These are phyloP conservation scores for Trichoderma sp. DNA, from an alignment of 2,329 filamentous ascomycete genomes.

Conservation along the genomic window DNA sequence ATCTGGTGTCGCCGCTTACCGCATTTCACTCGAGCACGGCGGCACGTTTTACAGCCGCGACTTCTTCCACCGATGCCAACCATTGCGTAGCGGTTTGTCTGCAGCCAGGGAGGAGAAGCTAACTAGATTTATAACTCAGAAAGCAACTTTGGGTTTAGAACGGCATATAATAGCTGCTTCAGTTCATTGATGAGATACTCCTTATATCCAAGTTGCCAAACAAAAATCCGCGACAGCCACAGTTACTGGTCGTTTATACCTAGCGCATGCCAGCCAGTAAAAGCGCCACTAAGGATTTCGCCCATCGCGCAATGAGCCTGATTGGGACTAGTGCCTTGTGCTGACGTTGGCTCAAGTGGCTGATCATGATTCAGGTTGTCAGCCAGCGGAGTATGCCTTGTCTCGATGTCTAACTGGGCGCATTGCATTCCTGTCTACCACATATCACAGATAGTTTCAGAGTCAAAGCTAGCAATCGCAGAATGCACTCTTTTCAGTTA, in stretches of 20 bases:
- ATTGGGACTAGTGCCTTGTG: conserved; percentile 4
- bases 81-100: not conserved
- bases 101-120: not conserved
- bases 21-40: conserved; percentile 20
- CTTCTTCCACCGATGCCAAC: conserved; percentile 11
- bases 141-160: not conserved
- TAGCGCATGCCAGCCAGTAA: not conserved
- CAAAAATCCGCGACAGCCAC: not conserved
- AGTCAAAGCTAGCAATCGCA: not conserved
- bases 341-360: not conserved
- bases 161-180: not conserved
- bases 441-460: not conserved
- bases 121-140: not conserved
- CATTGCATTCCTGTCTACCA: not conserved
- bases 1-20: not conserved
- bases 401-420: not conserved
- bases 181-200: not conserved
- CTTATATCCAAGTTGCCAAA: not conserved
- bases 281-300: not conserved
- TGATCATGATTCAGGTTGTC: not conserved
- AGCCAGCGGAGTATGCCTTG: not conserved
- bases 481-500: not conserved
- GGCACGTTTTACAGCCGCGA: conserved; percentile 15
- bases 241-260: not conserved
- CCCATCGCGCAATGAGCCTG: conserved; percentile 10